A percentile compares a stretch with the other conserved stretches of the same genome.
Conservation (phyloP, 768 basidiomycete genomes). For the Podaxis sp. region DNA sequence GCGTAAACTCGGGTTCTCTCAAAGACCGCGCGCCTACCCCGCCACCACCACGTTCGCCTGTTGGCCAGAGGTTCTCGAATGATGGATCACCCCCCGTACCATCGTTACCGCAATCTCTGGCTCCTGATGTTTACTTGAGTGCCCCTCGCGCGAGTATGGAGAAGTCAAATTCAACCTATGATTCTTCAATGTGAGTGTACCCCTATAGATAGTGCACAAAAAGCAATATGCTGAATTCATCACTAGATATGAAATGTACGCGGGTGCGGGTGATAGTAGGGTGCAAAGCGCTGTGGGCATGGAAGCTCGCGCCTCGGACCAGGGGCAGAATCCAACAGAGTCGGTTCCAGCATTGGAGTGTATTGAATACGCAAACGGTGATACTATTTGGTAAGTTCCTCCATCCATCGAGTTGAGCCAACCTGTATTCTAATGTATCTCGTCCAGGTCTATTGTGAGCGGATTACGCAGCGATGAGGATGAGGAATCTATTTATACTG, state of each 20-base stretch:
- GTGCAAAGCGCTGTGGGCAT: slow-evolving; percentile 29
- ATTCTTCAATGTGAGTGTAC: slow-evolving; percentile 63
- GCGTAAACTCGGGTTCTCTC: slow-evolving; percentile 62
- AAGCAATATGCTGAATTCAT: slow-evolving; percentile 21
- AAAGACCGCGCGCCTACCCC: slow-evolving; percentile 84
- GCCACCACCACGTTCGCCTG: slow-evolving; percentile 66
- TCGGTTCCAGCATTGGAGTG: slow-evolving; percentile 70
- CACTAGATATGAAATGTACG: slow-evolving; percentile 76
- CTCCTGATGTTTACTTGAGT: slow-evolving; percentile 36
- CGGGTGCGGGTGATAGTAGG: slow-evolving; percentile 58
- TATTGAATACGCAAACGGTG: slow-evolving; percentile 82
- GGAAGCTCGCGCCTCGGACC: slow-evolving; percentile 35
- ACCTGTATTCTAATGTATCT: slow-evolving; percentile 18
- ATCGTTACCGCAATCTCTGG: slow-evolving; percentile 52
- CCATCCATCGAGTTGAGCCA: slow-evolving; percentile 1
- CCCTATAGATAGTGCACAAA: slow-evolving; percentile 16
- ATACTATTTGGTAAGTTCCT: slow-evolving; percentile 73
- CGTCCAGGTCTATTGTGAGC: slow-evolving; percentile 74
- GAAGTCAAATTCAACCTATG: slow-evolving; percentile 70
- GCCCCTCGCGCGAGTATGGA: slow-evolving; percentile 45
- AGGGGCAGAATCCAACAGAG: slow-evolving; percentile 34
- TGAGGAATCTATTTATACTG: slow-evolving; percentile 62
- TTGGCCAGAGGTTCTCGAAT: slow-evolving; percentile 59
- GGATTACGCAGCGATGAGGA: slow-evolving; percentile 73
- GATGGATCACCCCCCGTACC: slow-evolving; percentile 72